phyloP scores from a whole-genome alignment of 345 rosid species.

The Rhodamnia argentea region DNA sequence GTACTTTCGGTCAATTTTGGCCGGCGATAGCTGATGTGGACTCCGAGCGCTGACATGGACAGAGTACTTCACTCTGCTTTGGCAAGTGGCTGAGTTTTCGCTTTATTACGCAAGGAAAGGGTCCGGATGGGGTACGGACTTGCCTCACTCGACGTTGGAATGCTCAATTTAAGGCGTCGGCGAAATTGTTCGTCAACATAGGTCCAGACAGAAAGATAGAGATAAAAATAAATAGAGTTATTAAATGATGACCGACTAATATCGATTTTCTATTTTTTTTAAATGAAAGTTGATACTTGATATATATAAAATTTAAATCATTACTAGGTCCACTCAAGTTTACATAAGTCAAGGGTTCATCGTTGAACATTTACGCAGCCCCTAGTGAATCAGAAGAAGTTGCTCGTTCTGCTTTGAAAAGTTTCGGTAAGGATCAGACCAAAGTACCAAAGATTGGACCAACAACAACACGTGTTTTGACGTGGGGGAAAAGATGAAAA shows the following conservation, averaged over 20 bases:
- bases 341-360: background rate
- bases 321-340: background rate
- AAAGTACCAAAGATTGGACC: background rate
- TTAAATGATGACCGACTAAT: background rate
- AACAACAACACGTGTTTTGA: background rate
- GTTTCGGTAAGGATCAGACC: background rate
- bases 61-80: background rate
- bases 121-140: background rate
- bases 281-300: background rate
- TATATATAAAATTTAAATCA: background rate
- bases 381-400: background rate
- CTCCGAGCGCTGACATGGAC: background rate
- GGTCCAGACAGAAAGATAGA: background rate
- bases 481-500: background rate
- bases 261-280: background rate
- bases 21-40: fast-evolving
- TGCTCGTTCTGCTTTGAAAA: background rate
- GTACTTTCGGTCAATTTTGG: background rate
- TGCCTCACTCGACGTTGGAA: background rate
- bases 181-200: background rate
- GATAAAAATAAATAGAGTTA: background rate
- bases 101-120: background rate
- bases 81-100: background rate
- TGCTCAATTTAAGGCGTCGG: background rate
- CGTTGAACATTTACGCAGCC: background rate